These are phyloP conservation scores for Ganoderma resinaceum DNA, from an alignment of 1,284 basidiomycete species.

Conservation along the genomic window DNA sequence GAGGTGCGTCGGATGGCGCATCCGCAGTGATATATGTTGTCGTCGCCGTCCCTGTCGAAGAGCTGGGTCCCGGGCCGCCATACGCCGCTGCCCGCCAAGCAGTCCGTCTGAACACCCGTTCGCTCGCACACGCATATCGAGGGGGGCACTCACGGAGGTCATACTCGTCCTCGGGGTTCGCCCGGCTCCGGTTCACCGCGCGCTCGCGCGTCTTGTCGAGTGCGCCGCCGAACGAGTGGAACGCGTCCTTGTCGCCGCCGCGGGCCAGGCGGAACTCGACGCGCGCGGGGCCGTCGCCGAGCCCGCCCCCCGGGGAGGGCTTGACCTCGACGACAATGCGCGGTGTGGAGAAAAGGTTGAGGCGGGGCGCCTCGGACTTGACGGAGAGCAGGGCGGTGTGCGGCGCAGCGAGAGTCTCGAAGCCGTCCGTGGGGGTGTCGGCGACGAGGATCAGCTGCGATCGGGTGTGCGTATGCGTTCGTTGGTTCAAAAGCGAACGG, in stretches of 20 bases:
- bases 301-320: conserved; percentile 68
- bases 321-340: conserved; percentile 70
- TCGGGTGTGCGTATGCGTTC: not conserved
- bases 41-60: conserved; percentile 20
- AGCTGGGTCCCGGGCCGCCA: conserved; percentile 48
- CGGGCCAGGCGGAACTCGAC: conserved; percentile 64
- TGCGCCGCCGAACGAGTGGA: conserved; percentile 75
- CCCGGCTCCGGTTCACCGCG: conserved; percentile 76
- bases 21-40: conserved; percentile 43
- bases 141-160: conserved; percentile 59
- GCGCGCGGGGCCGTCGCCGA: conserved; percentile 62
- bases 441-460: conserved; percentile 69
- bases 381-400: conserved; percentile 69
- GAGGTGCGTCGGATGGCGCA: conserved; percentile 61
- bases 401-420: conserved; percentile 63
- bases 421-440: conserved; percentile 45
- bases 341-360: conserved; percentile 57
- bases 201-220: conserved; percentile 79
- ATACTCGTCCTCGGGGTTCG: conserved; percentile 59
- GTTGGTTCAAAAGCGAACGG: not conserved
- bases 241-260: conserved; percentile 57
- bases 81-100: conserved; percentile 21
- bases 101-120: not conserved
- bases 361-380: conserved; percentile 74
- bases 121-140: not conserved